Evolutionary conservation across 192 early-diverging fungal species (phyloP).

Genomic region (Thamnidium elegans): DNA sequence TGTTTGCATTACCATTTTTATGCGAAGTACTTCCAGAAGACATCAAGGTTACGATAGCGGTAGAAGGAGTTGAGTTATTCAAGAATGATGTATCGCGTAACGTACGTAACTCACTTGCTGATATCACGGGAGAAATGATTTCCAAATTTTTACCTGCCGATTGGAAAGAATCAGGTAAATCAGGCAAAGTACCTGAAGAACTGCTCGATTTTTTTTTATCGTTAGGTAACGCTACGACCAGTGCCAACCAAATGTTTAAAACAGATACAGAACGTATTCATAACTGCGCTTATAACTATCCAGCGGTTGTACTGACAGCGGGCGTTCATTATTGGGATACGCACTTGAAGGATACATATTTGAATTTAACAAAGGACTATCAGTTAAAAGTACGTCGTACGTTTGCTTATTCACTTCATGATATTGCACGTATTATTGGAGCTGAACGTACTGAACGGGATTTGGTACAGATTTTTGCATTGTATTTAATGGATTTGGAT

Average conservation of each 20-base stretch:
- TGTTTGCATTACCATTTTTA: constrained; percentile 45
- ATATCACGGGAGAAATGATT: constrained; percentile 58
- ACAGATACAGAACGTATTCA: constrained; percentile 51
- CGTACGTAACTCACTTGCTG: constrained; percentile 51
- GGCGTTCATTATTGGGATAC: constrained; percentile 55
- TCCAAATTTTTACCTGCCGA: constrained; percentile 46
- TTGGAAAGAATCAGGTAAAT: constrained; percentile 32
- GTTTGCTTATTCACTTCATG: constrained; percentile 59
- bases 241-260: constrained; percentile 39
- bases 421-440: constrained; percentile 55
- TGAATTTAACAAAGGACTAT: constrained; percentile 45
- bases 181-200: constrained; percentile 45
- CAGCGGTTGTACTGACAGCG: constrained; percentile 56
- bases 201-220: constrained; percentile 50
- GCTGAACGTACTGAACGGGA: constrained; percentile 52
- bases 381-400: constrained; percentile 53
- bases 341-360: constrained; percentile 48
- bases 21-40: constrained; percentile 47
- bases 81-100: constrained; percentile 52
- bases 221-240: constrained; percentile 24
- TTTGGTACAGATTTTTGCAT: constrained; percentile 50
- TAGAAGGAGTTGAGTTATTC: constrained; percentile 49
- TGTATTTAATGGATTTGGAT: constrained; percentile 50
- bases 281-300: constrained; percentile 60
- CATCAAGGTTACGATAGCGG: constrained; percentile 38